Evolutionary conservation across 352 stramenopile species (phyloP).

Genomic region (Pythium scleroteichum): DNA sequence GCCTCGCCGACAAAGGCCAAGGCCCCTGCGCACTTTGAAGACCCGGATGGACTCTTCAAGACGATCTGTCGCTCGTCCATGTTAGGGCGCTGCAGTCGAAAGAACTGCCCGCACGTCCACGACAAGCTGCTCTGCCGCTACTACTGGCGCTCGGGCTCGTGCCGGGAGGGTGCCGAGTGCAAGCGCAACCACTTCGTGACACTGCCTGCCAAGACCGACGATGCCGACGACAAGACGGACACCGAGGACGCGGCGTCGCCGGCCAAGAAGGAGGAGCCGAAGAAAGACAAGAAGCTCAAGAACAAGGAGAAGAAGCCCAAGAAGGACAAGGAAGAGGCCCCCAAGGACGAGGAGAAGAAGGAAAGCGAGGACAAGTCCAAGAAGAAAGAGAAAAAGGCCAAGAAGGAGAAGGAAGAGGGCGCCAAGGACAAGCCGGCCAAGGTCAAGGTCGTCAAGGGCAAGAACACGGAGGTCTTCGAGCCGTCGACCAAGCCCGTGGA

Average conservation of each 20-base stretch:
- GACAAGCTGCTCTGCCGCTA: constrained; percentile 47
- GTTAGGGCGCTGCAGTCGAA: constrained; percentile 29
- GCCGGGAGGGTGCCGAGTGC: constrained; percentile 60
- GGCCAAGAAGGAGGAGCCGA: constrained; percentile 39
- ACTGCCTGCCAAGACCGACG: not conserved
- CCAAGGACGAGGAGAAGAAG: constrained; percentile 35
- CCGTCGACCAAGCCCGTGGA: constrained; percentile 71
- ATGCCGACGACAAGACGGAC: constrained; percentile 23
- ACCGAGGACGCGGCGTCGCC: constrained; percentile 27
- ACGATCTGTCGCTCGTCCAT: constrained; percentile 63
- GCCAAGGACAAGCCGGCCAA: constrained; percentile 26
- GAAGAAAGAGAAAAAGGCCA: constrained; percentile 20
- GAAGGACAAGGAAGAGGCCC: constrained; percentile 20
- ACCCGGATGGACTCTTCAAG: constrained; percentile 59
- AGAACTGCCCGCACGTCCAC: constrained; percentile 50
- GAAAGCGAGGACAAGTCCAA: constrained; percentile 17
- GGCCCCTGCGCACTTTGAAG: constrained; percentile 40
- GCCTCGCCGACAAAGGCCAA: constrained; percentile 13
- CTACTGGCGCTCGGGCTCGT: constrained; percentile 52
- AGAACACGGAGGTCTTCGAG: constrained; percentile 81
- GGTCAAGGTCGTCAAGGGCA: constrained; percentile 51
- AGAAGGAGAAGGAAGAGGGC: constrained; percentile 24
- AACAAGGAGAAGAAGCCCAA: constrained; percentile 22
- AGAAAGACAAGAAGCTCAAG: constrained; percentile 25
- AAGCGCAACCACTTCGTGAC: constrained; percentile 62